Evolutionary conservation across 768 basidiomycete genomes (phyloP), one percentile per base, ranked within the genome.

Genomic region (Boletus rex-veris): DNA sequence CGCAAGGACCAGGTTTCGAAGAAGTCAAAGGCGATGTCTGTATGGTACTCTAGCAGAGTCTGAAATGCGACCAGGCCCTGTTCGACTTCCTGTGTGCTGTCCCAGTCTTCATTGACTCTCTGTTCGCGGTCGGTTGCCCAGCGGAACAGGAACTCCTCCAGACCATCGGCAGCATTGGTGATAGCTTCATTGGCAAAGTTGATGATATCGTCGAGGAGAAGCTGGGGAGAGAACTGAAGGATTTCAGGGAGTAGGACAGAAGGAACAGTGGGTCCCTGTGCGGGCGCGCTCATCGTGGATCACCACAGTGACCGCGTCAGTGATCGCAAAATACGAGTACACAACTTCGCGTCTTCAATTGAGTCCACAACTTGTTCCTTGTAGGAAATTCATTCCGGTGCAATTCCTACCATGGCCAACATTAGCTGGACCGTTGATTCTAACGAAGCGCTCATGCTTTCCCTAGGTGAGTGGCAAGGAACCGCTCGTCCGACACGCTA

Each of bases 1-100:
- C 92, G 76, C 64, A 93, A 69, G 11, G 84, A 85, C 92, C 93
- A 96, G 0, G 85, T 86, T 71, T 93, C 92, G 62, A 97, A 90
- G 65, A 87, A 89, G 68, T 97, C 93, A 55, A 95, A 91, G 0
- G 92, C 93, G 42, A 91, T 80, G 64, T 97, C 93, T 41, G 90
- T 86, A 60, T 94, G 92, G 50, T 84, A 84, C 64, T 94, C 90
- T 14, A 97, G 77, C 41, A 95, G 77, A 0, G 93, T 94, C 68
- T 95, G 90, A 58, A 96, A 91, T 21, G 89, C 80, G 46, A 91
- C 86, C 2, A 93, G 72, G 3, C 92, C 92, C 71, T 91, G 83
- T 59, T 87, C 85, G 19, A 88, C 77, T 55, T 90, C 87, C 53
- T 86, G 81, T 11, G 76, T 84, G 62, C 77, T 80, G 55, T 84